Percentiles rank a stretch among this genome's conserved stretches.
Evolutionary conservation across 164 flowering plant genomes (phyloP).

Genomic region (Litsea cubeba): DNA sequence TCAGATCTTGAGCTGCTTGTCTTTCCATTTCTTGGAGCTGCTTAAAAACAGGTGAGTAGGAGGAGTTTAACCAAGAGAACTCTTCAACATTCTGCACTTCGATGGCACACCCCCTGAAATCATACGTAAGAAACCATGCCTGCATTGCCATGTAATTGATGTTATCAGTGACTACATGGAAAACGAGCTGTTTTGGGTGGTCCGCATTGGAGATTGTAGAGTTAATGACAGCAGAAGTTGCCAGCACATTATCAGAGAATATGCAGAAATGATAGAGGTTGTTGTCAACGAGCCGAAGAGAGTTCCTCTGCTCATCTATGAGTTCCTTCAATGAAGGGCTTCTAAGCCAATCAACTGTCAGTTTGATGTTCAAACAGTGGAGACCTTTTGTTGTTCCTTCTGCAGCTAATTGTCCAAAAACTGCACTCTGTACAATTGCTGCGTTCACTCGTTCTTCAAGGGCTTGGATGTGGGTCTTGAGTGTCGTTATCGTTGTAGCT

Average conservation of each 20-base stretch:
- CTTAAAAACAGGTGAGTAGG: conserved; percentile 56
- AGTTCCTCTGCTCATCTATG: conserved; percentile 48
- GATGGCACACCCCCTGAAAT: conserved; percentile 63
- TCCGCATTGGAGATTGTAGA: conserved; percentile 74
- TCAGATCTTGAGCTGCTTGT: conserved; percentile 41
- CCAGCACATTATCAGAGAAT: conserved; percentile 73
- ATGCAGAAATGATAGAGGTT: conserved; percentile 83
- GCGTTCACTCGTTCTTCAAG: conserved; percentile 88
- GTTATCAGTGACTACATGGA: conserved; percentile 75
- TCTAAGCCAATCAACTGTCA: conserved; percentile 52
- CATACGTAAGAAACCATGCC: conserved; percentile 68
- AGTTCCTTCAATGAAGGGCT: conserved; percentile 33
- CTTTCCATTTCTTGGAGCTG: conserved; percentile 46
- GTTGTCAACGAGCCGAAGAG: conserved; percentile 69
- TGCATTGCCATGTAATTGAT: conserved; percentile 70
- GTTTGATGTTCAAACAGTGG: conserved; percentile 57
- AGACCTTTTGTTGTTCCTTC: conserved; percentile 73
- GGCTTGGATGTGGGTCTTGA: conserved; percentile 89
- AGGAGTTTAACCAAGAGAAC: conserved; percentile 64
- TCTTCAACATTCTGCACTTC: conserved; percentile 70
- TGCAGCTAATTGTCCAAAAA: conserved; percentile 79
- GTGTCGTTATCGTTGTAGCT: conserved; percentile 87
- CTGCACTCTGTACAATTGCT: conserved; percentile 70
- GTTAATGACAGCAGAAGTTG: conserved; percentile 70
- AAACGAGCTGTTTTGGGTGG: conserved; percentile 78